phyloP scores from a whole-genome alignment of 352 stramenopile genomes.

The Pythium myriotylum region DNA sequence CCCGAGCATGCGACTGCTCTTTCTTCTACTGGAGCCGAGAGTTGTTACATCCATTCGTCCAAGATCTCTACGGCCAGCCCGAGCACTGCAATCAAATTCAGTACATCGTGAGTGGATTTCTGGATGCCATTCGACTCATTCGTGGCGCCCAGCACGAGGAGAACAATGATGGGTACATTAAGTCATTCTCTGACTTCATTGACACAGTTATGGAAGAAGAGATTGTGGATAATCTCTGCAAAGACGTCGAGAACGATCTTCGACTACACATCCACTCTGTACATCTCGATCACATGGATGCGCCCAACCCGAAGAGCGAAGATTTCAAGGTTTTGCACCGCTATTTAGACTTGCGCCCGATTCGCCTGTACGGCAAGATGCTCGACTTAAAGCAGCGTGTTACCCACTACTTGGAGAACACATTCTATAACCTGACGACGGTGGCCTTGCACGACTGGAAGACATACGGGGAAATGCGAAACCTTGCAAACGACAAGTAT shows the following conservation, averaged over 20 bases:
- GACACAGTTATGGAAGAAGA: constrained; percentile 85
- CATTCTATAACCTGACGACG: constrained; percentile 95
- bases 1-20: constrained; percentile 88
- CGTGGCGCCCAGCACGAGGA: constrained; percentile 77
- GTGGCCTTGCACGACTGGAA: constrained; percentile 96
- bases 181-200: constrained; percentile 77
- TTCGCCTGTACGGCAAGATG: constrained; percentile 88
- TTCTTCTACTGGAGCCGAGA: constrained; percentile 95
- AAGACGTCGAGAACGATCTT: constrained; percentile 94
- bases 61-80: constrained; percentile 77
- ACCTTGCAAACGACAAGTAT: constrained; percentile 93
- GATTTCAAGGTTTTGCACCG: constrained; percentile 86
- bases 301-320: constrained; percentile 80
- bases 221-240: constrained; percentile 89
- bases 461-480: constrained; percentile 94
- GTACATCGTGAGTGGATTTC: constrained; percentile 79
- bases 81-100: constrained; percentile 85
- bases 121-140: constrained; percentile 76
- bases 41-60: constrained; percentile 85
- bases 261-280: constrained; percentile 90
- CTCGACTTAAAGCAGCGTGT: constrained; percentile 87
- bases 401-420: constrained; percentile 93
- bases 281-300: constrained; percentile 85
- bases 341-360: constrained; percentile 84
- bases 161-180: constrained; percentile 70